Evolutionary conservation across 768 basidiomycete genomes (phyloP), one percentile per base, ranked within the genome.

Genomic region (Tulasnella calospora): DNA sequence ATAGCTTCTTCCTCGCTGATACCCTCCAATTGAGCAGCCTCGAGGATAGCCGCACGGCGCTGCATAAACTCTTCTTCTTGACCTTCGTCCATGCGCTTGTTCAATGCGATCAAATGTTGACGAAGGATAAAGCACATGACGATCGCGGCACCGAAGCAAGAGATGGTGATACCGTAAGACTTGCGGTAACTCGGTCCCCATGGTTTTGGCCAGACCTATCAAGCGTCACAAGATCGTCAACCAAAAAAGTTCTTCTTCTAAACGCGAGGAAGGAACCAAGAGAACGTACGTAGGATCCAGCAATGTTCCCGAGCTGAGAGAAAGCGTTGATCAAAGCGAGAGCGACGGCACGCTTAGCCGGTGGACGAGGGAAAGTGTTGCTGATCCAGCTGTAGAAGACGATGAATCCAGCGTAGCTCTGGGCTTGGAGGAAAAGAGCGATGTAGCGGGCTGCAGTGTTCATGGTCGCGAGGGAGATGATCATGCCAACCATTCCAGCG

Each of bases 331-430:
- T 89, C 79, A 93, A 84, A 1, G 94, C 95, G 71, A 97, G 86
- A 17, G 92, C 92, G n/a, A 95, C 92, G 2, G 95, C 92, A 6
- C 95, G 90, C 84, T 96, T 96, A n/a, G 91, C 90, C 6, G 94
- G 88, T 35, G 95, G 91, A n/a, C 89, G 89, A 36, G 94, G 89
- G 84, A 97, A 86, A 21, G 87, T 87, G 79, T 87, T 89, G 73
- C 86, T 87, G 74, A 88, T 85, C 89, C 84, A 85, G 61, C 78
- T 78, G 78, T 73, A 78, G 81, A 92, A 90, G 76, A 88, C 87
- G 80, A 94, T 89, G 84, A 92, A 93, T 6, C 89, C 93, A 0
- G 91, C 86, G 81, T 92, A 93, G 0, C 89, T 89, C 81, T 91
- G 90, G 6, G 92, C 90, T 89, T 93, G 91, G 61, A 94, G 84